phyloP scores from a whole-genome alignment of 2,329 filamentous ascomycete genomes.

The Graphilbum ipis-grandicollis region DNA sequence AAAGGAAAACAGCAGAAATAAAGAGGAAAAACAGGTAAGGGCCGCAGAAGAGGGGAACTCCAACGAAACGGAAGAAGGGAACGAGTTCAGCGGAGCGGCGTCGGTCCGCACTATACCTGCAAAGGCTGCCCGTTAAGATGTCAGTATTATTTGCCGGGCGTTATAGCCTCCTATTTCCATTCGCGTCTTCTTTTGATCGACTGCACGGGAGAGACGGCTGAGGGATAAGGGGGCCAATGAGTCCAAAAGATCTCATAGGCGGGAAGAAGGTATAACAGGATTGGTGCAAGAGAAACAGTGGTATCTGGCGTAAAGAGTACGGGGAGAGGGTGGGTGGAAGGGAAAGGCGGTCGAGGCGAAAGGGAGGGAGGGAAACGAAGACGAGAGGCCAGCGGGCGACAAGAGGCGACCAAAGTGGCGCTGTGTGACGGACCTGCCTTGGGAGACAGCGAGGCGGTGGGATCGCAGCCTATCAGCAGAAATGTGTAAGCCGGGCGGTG shows the following conservation, averaged over 20 bases:
- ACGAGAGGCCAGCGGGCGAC: conserved; percentile 4
- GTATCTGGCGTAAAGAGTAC: conserved; percentile 1
- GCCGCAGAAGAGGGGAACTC: too few species aligned
- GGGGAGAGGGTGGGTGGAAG: neutral
- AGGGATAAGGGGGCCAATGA: conserved; percentile 7
- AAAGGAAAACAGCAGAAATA: too few species aligned
- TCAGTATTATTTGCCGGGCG: conserved; percentile 1
- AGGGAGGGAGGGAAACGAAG: conserved; percentile 4
- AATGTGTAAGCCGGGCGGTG: conserved; percentile 1
- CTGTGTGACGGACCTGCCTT: conserved; percentile 8
- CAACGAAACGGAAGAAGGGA: too few species aligned
- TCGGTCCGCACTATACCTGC: neutral
- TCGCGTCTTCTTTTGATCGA: conserved; percentile 1
- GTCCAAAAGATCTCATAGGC: conserved; percentile 2
- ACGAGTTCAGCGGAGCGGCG: too few species aligned
- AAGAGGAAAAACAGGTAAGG: too few species aligned
- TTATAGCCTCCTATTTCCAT: neutral
- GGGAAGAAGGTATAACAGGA: conserved; percentile 3
- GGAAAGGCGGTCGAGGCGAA: neutral
- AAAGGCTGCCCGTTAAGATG: conserved; percentile 1
- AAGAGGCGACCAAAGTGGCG: neutral
- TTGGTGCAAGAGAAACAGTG: conserved; percentile 5
- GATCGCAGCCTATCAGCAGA: neutral
- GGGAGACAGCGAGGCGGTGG: neutral
- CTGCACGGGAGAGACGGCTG: conserved; percentile 8